Evolutionary conservation across 1,284 basidiomycete species (phyloP).

Genomic region (Microbotryum intermedium): DNA sequence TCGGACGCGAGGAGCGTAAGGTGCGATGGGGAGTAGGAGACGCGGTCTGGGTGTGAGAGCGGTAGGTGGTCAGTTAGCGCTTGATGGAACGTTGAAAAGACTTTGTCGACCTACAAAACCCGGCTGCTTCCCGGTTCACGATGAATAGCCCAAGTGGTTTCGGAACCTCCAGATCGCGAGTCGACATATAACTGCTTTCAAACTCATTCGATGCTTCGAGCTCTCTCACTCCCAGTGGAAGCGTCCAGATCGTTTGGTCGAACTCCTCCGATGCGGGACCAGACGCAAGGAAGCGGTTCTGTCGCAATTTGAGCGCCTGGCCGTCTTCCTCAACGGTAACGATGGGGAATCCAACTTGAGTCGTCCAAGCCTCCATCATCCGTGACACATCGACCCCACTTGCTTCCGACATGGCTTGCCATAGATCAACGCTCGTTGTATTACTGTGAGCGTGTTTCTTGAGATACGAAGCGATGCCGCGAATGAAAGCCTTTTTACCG

Average conservation of each 20-base stretch:
- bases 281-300: conserved; percentile 87
- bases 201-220: conserved; percentile 51
- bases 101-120: conserved; percentile 56
- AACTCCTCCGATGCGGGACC: conserved; percentile 68
- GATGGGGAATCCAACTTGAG: conserved; percentile 50
- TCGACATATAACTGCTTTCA: conserved; percentile 51
- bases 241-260: conserved; percentile 81
- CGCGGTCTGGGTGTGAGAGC: conserved; percentile 53
- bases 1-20: conserved; percentile 70
- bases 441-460: conserved; percentile 76
- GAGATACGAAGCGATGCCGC: conserved; percentile 61
- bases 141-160: conserved; percentile 62
- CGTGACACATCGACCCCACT: conserved; percentile 67
- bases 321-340: conserved; percentile 71
- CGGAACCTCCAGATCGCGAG: conserved; percentile 61
- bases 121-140: conserved; percentile 79
- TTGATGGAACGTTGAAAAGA: too few relatives aligned
- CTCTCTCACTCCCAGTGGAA: conserved; percentile 72
- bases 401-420: conserved; percentile 74
- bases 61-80: background rate
- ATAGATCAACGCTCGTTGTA: conserved; percentile 77
- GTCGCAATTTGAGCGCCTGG: conserved; percentile 52
- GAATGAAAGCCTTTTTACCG: conserved; percentile 62
- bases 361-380: conserved; percentile 89
- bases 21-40: conserved; percentile 74